A percentile compares a stretch with the other conserved stretches of the same genome.
phyloP scores from a whole-genome alignment of 768 basidiomycete species.

The Rhizopogon salebrosus region DNA sequence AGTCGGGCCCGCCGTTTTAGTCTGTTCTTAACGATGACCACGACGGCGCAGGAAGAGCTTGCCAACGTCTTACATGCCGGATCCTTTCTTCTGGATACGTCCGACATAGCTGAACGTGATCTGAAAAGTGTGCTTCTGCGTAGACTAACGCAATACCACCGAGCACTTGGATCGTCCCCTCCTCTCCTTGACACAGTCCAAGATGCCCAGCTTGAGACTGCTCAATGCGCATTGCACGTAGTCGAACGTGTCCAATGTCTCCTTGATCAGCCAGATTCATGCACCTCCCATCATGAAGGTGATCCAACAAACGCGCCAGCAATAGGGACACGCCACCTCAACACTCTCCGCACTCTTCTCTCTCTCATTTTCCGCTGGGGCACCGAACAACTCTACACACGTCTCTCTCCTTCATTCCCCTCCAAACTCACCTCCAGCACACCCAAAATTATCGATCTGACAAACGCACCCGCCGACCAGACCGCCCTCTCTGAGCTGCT shows the following conservation, averaged over 20 bases:
- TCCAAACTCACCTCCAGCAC: conserved; percentile 14
- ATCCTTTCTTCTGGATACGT: conserved; percentile 10
- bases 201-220: conserved; percentile 47
- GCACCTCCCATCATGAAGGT: not conserved
- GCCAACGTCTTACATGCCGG: conserved; percentile 4
- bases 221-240: conserved; percentile 47
- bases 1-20: too few relatives aligned
- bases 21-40: not conserved
- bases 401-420: conserved; percentile 38
- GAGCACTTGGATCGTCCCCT: conserved; percentile 5
- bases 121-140: conserved; percentile 5
- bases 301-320: conserved; percentile 8
- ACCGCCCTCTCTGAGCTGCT: conserved; percentile 37
- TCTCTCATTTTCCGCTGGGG: conserved; percentile 74
- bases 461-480: conserved; percentile 38
- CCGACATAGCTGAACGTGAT: conserved; percentile 1
- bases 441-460: conserved; percentile 40
- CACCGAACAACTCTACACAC: conserved; percentile 45
- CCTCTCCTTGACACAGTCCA: conserved; percentile 26
- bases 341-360: conserved; percentile 55
- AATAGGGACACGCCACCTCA: conserved; percentile 66
- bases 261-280: conserved; percentile 21
- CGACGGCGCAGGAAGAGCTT: conserved; percentile 1
- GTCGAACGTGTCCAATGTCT: conserved; percentile 43
- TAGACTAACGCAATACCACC: conserved; percentile 13